Percentiles rank a stretch among this genome's conserved stretches.
These are phyloP conservation scores for Euphorbia celastroides DNA, from an alignment of 441 rosid species.

Conservation along the genomic window DNA sequence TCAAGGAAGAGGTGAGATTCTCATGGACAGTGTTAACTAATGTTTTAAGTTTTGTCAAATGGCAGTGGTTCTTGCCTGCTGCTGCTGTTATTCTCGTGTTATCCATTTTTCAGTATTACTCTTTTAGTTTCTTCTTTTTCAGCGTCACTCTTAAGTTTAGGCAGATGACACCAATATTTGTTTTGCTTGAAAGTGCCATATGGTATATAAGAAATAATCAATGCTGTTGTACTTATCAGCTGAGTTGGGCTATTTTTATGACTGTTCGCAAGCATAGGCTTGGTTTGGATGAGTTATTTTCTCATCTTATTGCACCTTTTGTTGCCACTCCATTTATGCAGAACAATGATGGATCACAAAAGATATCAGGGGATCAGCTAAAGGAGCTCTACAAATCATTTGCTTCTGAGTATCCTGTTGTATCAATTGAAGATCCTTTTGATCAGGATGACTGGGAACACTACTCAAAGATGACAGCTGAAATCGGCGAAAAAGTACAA, in stretches of 20 bases:
- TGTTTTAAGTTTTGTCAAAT: not conserved
- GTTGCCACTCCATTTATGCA: conserved; percentile 17
- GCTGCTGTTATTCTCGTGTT: not conserved
- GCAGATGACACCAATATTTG: not conserved
- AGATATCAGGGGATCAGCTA: conserved; percentile 80
- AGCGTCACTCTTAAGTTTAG: not conserved
- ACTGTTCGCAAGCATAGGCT: not conserved
- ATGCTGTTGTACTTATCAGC: not conserved
- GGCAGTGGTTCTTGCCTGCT: not conserved
- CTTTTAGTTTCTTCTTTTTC: not conserved
- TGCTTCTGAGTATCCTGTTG: conserved; percentile 84
- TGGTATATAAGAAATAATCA: no score
- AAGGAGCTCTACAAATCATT: conserved; percentile 92
- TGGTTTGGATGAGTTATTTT: not conserved
- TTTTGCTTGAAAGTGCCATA: not conserved
- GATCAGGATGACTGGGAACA: conserved; percentile 99
- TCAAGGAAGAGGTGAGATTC: conserved; percentile 77
- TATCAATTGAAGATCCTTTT: conserved; percentile 92
- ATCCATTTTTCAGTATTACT: not conserved
- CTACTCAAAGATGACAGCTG: conserved; percentile 65
- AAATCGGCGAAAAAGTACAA: conserved; percentile 74
- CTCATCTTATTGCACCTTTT: not conserved
- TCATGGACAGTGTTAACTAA: not conserved
- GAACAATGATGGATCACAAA: conserved; percentile 83
- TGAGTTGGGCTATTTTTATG: not conserved